These are phyloP conservation scores for Grosmannia huntii DNA, from an alignment of 2,329 filamentous ascomycete species.

Conservation along the genomic window DNA sequence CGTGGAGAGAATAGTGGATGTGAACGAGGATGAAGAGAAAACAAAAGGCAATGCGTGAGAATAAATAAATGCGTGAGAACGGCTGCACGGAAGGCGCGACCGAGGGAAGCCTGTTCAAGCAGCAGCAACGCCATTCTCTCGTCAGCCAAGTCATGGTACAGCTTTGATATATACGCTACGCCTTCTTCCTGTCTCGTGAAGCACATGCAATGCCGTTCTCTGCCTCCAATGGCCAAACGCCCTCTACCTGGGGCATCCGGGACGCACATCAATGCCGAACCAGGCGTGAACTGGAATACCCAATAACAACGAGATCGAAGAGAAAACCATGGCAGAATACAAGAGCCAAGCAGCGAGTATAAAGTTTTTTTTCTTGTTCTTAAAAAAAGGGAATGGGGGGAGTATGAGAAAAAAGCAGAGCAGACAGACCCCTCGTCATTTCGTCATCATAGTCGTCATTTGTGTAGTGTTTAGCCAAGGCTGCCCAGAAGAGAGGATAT, in stretches of 20 bases:
- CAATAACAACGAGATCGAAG: neutral
- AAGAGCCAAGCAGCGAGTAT: neutral
- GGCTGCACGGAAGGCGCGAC: no score
- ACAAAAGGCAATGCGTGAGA: no score
- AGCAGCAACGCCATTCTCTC: no score
- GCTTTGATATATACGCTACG: neutral
- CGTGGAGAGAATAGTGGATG: neutral
- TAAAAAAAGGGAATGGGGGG: neutral
- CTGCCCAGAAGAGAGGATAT: neutral
- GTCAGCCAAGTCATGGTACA: no score
- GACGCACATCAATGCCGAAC: neutral
- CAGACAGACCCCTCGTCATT: constrained; percentile 3
- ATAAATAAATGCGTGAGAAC: neutral
- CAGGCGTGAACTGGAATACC: neutral
- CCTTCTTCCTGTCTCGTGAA: neutral
- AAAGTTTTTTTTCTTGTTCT: neutral
- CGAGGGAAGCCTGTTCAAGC: no score
- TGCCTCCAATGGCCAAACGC: neutral
- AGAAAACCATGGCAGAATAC: neutral
- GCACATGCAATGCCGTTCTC: neutral
- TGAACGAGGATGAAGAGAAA: neutral
- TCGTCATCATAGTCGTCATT: constrained; percentile 11
- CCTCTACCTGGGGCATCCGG: neutral
- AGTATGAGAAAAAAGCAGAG: neutral
- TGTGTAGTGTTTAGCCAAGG: constrained; percentile 2